Conservation (phyloP, 225 moss, liverwort and hornwort species). For the Straminergon stramineum region DNA sequence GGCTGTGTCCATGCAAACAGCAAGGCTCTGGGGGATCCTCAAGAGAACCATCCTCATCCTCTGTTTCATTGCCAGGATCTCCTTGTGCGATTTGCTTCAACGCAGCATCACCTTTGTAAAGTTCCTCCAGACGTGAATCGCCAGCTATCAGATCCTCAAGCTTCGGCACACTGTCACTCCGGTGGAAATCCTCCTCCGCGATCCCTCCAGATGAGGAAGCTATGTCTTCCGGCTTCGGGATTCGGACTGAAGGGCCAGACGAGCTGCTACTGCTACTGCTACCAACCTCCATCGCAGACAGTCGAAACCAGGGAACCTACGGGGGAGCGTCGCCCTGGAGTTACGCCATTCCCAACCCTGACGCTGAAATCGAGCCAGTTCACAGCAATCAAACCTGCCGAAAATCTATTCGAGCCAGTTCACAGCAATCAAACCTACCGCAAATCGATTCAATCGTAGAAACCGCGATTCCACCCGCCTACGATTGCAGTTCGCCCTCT, state of each 20-base stretch:
- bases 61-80: not conserved
- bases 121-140: constrained; percentile 40
- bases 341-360: constrained; percentile 3
- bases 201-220: constrained; percentile 32
- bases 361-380: not conserved
- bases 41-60: not conserved
- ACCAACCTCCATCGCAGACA: constrained; percentile 18
- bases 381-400: not conserved
- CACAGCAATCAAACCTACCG: not conserved
- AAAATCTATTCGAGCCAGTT: not conserved
- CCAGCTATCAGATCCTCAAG: constrained; percentile 54
- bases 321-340: not conserved
- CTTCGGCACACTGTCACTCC: constrained; percentile 44
- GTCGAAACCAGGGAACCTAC: not conserved
- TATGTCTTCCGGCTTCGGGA: constrained; percentile 16
- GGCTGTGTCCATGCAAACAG: constrained; percentile 10
- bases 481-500: not conserved
- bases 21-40: not conserved
- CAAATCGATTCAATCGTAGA: not conserved
- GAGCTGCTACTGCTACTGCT: constrained; percentile 22
- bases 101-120: constrained; percentile 31
- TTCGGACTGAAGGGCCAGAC: not conserved
- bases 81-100: not conserved
- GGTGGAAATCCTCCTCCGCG: constrained; percentile 25
- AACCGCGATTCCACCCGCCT: not conserved